Conservation (phyloP, 2,329 filamentous ascomycete species). For the Pseudogymnoascus sp. region DNA sequence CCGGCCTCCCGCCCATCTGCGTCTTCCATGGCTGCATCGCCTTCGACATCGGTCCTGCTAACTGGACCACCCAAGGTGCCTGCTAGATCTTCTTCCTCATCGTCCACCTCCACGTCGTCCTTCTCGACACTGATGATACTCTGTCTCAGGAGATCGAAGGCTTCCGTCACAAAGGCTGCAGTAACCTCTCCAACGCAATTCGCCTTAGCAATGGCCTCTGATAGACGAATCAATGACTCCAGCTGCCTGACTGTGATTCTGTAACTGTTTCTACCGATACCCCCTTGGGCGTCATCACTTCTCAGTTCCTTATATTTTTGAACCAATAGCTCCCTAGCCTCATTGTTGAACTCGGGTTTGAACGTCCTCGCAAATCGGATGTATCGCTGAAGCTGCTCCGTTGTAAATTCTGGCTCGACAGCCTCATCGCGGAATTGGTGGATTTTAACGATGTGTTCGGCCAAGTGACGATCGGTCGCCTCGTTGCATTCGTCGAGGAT, state of each 20-base stretch:
- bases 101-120: constrained; percentile 91
- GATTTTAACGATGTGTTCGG: constrained; percentile 88
- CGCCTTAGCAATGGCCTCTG: constrained; percentile 95
- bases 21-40: constrained; percentile 44
- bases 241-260: constrained; percentile 94
- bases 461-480: constrained; percentile 78
- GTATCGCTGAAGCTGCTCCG: constrained; percentile 92
- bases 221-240: constrained; percentile 89
- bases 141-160: constrained; percentile 82
- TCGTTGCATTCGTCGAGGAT: constrained; percentile 96
- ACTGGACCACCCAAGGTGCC: constrained; percentile 37
- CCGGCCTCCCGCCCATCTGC: constrained; percentile 34
- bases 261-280: constrained; percentile 90
- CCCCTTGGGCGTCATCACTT: constrained; percentile 87
- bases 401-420: constrained; percentile 87
- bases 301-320: constrained; percentile 93
- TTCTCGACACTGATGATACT: constrained; percentile 98
- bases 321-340: constrained; percentile 78
- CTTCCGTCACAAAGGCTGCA: constrained; percentile 79
- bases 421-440: constrained; percentile 90
- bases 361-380: constrained; percentile 95
- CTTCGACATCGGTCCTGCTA: constrained; percentile 36
- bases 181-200: constrained; percentile 91
- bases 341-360: constrained; percentile 81
- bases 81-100: constrained; percentile 54